Percentiles rank a stretch among this genome's conserved stretches.
Conservation (phyloP, 2,329 filamentous ascomycete genomes). For the Diaporthe amygdali region DNA sequence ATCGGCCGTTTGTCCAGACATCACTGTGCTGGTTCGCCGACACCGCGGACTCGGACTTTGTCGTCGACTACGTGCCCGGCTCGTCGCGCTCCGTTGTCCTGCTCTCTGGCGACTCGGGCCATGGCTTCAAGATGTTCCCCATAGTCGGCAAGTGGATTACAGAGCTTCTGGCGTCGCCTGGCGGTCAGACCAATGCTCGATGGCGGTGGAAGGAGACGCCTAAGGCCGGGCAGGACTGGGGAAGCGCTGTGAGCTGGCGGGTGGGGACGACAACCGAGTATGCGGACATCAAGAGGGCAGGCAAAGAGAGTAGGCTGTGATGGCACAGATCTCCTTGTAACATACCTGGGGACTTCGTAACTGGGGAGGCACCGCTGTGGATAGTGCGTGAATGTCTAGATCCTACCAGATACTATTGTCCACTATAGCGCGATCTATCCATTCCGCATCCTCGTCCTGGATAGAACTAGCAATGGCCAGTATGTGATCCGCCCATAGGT, state of each 20-base stretch:
- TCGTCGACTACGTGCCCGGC: constrained; percentile 62
- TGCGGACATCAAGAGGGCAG: constrained; percentile 2
- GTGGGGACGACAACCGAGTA: constrained; percentile 30
- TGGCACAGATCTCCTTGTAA: background rate
- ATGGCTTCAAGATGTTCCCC: constrained; percentile 68
- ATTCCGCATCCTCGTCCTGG: constrained; percentile 7
- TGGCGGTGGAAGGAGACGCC: constrained; percentile 57
- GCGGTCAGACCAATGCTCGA: constrained; percentile 45
- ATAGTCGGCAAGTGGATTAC: constrained; percentile 61
- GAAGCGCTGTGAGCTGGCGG: constrained; percentile 42
- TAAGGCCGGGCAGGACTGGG: constrained; percentile 25
- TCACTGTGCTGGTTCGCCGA: constrained; percentile 70
- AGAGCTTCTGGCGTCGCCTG: constrained; percentile 47
- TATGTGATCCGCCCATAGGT: constrained; percentile 9
- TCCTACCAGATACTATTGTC: constrained; percentile 5
- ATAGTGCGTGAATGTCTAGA: background rate
- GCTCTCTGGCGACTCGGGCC: constrained; percentile 63
- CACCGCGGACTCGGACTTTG: constrained; percentile 63
- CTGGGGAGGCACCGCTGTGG: background rate
- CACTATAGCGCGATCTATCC: constrained; percentile 12
- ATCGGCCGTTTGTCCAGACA: constrained; percentile 60
- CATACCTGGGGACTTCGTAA: too few relatives aligned
- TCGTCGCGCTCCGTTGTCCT: constrained; percentile 53
- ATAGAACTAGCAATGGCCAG: constrained; percentile 9
- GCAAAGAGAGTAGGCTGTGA: constrained; percentile 4